Evolutionary conservation across 208 protist species (phyloP).

Genomic region (Trypanosomatidae sp.): DNA sequence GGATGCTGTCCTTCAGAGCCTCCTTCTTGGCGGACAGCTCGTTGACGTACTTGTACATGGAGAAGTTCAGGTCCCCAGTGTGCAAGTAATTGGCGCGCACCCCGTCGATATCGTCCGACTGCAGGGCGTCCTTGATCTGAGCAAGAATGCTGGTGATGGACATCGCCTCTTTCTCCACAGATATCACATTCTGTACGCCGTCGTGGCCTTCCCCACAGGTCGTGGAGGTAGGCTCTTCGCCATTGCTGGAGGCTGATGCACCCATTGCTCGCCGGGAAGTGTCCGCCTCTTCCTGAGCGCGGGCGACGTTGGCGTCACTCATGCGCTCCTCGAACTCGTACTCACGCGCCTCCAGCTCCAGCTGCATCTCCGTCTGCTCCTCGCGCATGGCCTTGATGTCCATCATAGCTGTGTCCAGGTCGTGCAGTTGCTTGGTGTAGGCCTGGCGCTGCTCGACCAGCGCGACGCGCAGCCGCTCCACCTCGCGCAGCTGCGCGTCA

Average conservation of each 20-base stretch:
- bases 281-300: constrained; percentile 15
- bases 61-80: constrained; percentile 95
- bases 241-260: constrained; percentile 4
- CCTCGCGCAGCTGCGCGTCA: constrained; percentile 84
- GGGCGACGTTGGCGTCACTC: constrained; percentile 23
- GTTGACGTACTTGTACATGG: constrained; percentile 96
- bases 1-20: constrained; percentile 87
- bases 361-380: constrained; percentile 75
- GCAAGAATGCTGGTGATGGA: constrained; percentile 78
- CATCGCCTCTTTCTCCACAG: constrained; percentile 44
- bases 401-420: constrained; percentile 81
- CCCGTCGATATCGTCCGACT: constrained; percentile 82
- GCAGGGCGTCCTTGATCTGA: constrained; percentile 82
- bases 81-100: constrained; percentile 84
- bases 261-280: constrained; percentile 6
- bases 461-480: constrained; percentile 74
- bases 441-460: constrained; percentile 82
- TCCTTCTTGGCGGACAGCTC: constrained; percentile 93
- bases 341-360: constrained; percentile 84
- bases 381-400: constrained; percentile 90
- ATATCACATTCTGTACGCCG: constrained; percentile 30
- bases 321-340: constrained; percentile 74
- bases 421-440: constrained; percentile 71
- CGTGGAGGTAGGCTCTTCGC: constrained; percentile 13
- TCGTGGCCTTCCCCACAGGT: constrained; percentile 34